These are phyloP conservation scores for Dactylonectria estremocensis DNA, from an alignment of 2,329 filamentous ascomycete genomes.

Conservation along the genomic window DNA sequence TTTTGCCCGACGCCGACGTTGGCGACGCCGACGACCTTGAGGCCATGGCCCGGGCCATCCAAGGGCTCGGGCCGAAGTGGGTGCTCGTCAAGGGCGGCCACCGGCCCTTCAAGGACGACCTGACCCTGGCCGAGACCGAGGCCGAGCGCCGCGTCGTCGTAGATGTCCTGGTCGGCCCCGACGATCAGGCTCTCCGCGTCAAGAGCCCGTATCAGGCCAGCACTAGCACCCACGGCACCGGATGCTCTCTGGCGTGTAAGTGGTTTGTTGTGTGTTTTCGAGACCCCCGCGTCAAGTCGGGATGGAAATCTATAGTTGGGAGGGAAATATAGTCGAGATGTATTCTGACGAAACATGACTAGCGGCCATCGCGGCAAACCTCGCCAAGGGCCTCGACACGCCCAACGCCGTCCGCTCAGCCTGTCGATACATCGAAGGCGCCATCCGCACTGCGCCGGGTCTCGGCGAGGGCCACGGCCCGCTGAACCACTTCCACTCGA, in stretches of 20 bases:
- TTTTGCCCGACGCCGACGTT: conserved; percentile 59
- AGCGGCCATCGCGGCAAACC: conserved; percentile 83
- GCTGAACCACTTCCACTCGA: conserved; percentile 85
- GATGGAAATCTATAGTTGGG: neutral
- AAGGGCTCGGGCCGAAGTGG: conserved; percentile 80
- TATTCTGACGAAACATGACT: conserved; percentile 7
- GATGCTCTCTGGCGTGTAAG: conserved; percentile 91
- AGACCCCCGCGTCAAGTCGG: too few species aligned
- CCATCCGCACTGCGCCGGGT: conserved; percentile 75
- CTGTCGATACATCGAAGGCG: conserved; percentile 80
- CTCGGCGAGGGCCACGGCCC: conserved; percentile 80
- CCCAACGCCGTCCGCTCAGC: conserved; percentile 75
- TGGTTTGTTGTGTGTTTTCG: conserved; percentile 31
- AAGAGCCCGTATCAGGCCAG: conserved; percentile 80
- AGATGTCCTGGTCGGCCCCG: conserved; percentile 80
- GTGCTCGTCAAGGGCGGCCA: conserved; percentile 95
- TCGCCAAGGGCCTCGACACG: conserved; percentile 72
- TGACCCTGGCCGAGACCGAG: conserved; percentile 70
- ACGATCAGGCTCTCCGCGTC: conserved; percentile 71
- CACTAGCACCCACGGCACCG: conserved; percentile 92
- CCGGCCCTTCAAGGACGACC: conserved; percentile 79
- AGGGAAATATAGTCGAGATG: neutral
- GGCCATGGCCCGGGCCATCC: conserved; percentile 75
- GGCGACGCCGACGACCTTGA: conserved; percentile 77
- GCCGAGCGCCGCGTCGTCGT: conserved; percentile 78